Evolutionary conservation across 2,329 filamentous ascomycete genomes (phyloP), one percentile per base, ranked within the genome.

Genomic region (Ascochyta clinopodiicola): DNA sequence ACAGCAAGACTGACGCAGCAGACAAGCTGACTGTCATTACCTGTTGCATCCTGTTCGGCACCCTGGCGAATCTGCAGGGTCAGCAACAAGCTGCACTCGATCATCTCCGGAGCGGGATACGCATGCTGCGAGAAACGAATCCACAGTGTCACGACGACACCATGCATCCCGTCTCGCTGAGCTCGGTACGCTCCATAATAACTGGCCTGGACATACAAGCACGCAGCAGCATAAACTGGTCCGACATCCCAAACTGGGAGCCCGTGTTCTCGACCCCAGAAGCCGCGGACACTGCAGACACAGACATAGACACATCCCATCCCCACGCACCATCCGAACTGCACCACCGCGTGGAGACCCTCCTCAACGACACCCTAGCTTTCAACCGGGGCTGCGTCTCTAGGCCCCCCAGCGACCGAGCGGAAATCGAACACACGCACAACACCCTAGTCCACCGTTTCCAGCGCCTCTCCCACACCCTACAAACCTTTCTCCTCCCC

Each of bases 21-120:
- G 63, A 73, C 10, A 73, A 62, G 47, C 51, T 72, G 19, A 69
- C 67, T 19, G 46, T 72, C 25, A 67, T 75, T 67, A 69, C 70
- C 21, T 68, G 61, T 21, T 69, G 67, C 37, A 57, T 75, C 6
- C 49, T 74, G 1, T 73, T 73, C 52, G 62, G 64, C 44, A 72
- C 61, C 47, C 62, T 73, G 56, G 66, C 68, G 12, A 71, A 69
- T 37, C 61, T 75, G 3, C 70, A 74, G 52, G 69, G 70, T 8
- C 69, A 74, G 34, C 67, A 71, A 25, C 55, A 44, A 29, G 59
- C 61, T 4, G 71, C 70, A 7, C 48, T 73, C 0, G 61, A 67
- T 24, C 71, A 75, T 49, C 51, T 73, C 12, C 64, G 69, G 2
- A 69, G 67, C 24, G 72, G 71, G 2, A 57, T 75, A 24, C 64